Base-by-base conservation (phyloP, 495 filamentous ascomycete genomes). In the Echria macrotheca region DNA sequence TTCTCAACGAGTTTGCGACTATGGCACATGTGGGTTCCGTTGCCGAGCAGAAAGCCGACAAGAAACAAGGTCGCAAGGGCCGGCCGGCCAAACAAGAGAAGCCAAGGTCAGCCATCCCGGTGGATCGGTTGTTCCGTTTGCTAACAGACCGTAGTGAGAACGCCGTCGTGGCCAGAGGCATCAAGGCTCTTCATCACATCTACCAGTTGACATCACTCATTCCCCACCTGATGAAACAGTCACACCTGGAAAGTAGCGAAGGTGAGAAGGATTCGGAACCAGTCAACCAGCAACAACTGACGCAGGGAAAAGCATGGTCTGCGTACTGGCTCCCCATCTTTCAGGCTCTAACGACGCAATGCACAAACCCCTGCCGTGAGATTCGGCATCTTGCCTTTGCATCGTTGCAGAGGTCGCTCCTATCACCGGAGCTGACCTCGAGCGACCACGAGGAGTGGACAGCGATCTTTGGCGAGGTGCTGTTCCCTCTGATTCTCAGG, bases 281-380 rank as follows among this genome's bases (percentile, higher is more conserved):
- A 26, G 28, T 18, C 22, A 33, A 15, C 5, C 5, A 33, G 29
- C 35, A 15, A 4, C 7, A 43, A 25, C 64, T 70, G 47, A 72
- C 42, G 5, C n/a, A 12, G 15, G 26, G 3, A 45, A 42, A 53
- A 89, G 93, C 93, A 28, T 99, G 93, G 93, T 87, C 87, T 24
- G 88, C 94, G 11, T 99, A 99, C 64, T 99, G 93, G 93, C 84
- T 90, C 12, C 94, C 91, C 18, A 91, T 97, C 25, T 91, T 98
- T 70, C 80, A 85, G 51, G 84, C 87, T 10, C 70, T 97, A 23
- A 93, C 87, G 7, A 79, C 79, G 7, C 93, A 98, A 69, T 96
- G 89, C 69, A 84, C 86, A 52, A 99, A 97, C 59, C 91, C 94
- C 5, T 96, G 90, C 62, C 87, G 93, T 35, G 90, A 95, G 63